Percentiles rank a stretch among this genome's conserved stretches.
Conservation (phyloP, 163 green algal species). For the Chlamydomonas reinhardtii region DNA sequence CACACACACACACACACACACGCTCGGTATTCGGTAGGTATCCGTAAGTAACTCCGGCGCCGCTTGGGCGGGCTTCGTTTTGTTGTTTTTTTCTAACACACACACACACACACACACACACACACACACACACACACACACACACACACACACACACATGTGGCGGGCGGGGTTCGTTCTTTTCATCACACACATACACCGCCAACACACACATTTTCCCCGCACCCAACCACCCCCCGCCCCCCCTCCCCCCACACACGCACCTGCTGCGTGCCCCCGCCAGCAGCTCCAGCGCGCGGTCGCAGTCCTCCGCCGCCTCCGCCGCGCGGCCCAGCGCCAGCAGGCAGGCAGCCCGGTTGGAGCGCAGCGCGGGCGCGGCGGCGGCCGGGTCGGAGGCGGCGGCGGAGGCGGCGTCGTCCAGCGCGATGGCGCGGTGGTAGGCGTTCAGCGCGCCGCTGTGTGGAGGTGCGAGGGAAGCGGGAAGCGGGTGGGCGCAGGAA, state of each 20-base stretch:
- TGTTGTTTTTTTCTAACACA: too few species aligned
- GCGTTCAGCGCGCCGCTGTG: constrained; percentile 72
- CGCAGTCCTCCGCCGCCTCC: constrained; percentile 59
- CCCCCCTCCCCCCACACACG: not conserved
- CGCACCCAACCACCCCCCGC: too few species aligned
- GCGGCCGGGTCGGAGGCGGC: not conserved
- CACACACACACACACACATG: too few species aligned
- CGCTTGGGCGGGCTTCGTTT: too few species aligned
- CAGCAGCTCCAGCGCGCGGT: constrained; percentile 57
- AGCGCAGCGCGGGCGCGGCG: constrained; percentile 41
- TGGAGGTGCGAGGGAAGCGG: not conserved
- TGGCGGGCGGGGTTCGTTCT: too few species aligned
- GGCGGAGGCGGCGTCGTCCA: constrained; percentile 43
- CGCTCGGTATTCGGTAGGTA: too few species aligned
- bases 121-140: too few species aligned
- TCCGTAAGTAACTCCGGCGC: too few species aligned
- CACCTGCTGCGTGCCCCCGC: constrained; percentile 6
- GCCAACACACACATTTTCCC: not conserved
- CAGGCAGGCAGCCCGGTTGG: constrained; percentile 70
- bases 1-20: too few species aligned
- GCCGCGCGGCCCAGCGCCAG: constrained; percentile 54
- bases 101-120: too few species aligned
- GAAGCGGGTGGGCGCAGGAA: too few species aligned
- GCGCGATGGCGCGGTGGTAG: constrained; percentile 71
- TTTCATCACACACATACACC: too few species aligned